Evolutionary conservation across 192 early-diverging fungal genomes (phyloP).

Genomic region (Podila epigama): DNA sequence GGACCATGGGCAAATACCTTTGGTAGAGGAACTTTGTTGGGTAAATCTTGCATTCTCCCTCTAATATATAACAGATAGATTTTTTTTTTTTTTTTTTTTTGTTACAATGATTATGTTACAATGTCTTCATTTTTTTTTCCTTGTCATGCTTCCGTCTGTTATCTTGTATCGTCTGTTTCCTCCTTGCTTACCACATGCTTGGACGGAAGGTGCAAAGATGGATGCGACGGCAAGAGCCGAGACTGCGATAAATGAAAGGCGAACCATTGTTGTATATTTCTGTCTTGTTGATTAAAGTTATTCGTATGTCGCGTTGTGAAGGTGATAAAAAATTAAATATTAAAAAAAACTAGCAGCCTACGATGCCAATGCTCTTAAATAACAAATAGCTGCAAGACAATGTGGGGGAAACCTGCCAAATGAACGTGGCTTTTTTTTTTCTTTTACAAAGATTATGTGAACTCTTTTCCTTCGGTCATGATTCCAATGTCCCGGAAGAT

Average conservation of each 20-base stretch:
- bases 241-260: background rate
- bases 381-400: no score
- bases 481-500: no score
- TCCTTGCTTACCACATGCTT: slow-evolving; percentile 24
- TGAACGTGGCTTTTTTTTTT: no score
- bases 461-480: no score
- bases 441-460: no score
- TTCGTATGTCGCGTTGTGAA: no score
- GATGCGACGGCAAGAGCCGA: slow-evolving; percentile 3
- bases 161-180: no score
- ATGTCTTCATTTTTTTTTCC: background rate
- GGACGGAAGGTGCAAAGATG: background rate
- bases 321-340: no score
- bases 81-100: background rate
- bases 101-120: background rate
- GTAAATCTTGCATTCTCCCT: slow-evolving; percentile 3
- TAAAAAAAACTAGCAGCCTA: no score
- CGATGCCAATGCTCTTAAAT: no score
- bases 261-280: background rate
- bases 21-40: slow-evolving; percentile 13
- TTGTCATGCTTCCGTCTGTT: no score
- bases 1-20: slow-evolving; percentile 1
- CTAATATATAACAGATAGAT: background rate
- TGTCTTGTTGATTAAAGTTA: background rate
- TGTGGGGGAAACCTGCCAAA: no score